These are phyloP conservation scores for Neocatenulostroma microsporum DNA, from an alignment of 2,329 filamentous ascomycete species.

Conservation along the genomic window DNA sequence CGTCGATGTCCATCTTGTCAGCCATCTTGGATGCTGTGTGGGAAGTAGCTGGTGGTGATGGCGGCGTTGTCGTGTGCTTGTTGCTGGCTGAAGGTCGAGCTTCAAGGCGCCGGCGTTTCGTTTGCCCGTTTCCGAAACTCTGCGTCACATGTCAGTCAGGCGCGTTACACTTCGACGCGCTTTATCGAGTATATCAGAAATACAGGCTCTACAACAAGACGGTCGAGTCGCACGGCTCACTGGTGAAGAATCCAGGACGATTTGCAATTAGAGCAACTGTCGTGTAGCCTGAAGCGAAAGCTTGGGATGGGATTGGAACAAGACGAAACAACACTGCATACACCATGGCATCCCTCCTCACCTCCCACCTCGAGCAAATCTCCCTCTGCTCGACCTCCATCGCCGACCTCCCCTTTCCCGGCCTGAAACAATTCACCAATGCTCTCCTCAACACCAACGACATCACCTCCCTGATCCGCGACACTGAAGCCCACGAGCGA, in stretches of 20 bases:
- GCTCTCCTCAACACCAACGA: conserved; percentile 75
- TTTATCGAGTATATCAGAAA: too few species aligned
- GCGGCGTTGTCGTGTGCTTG: conserved; percentile 9
- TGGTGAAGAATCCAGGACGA: too few species aligned
- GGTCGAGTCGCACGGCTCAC: too few species aligned
- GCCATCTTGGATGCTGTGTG: conserved; percentile 31
- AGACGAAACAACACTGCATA: too few species aligned
- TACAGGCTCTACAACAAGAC: too few species aligned
- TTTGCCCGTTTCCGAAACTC: background rate
- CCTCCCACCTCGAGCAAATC: conserved; percentile 45
- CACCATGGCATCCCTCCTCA: conserved; percentile 35
- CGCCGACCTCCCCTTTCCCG: conserved; percentile 57
- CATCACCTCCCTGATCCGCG: conserved; percentile 88
- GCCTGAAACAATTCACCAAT: conserved; percentile 92
- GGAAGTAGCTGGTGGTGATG: conserved; percentile 9
- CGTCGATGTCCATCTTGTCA: conserved; percentile 42
- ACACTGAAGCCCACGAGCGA: conserved; percentile 89
- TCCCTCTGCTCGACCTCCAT: conserved; percentile 43
- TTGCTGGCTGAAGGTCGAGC: conserved; percentile 2
- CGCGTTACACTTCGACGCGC: too few species aligned
- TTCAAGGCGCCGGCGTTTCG: background rate
- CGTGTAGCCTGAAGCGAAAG: too few species aligned
- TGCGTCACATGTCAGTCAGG: conserved; percentile 2
- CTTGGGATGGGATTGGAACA: too few species aligned
- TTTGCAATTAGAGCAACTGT: too few species aligned